These are phyloP conservation scores for Lactifluus piperatus DNA, from an alignment of 768 basidiomycete species.

Conservation along the genomic window DNA sequence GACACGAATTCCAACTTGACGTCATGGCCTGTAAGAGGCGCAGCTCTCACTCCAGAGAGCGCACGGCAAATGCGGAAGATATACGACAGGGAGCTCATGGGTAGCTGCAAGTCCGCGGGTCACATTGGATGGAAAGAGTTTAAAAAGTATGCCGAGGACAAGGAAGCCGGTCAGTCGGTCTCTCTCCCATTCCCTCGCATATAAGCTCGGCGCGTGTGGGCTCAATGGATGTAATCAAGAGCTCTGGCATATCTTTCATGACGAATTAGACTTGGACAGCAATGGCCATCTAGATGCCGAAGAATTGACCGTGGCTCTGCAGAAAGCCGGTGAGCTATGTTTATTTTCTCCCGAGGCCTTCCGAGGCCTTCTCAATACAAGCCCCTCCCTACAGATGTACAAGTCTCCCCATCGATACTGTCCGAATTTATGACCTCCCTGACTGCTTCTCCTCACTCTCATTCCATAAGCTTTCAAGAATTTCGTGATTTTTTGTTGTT, in stretches of 20 bases:
- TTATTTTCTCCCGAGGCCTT: neutral
- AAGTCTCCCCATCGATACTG: slow-evolving; percentile 57
- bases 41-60: slow-evolving; percentile 11
- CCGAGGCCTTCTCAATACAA: neutral
- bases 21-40: slow-evolving; percentile 19
- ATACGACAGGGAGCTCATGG: slow-evolving; percentile 25
- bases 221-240: slow-evolving; percentile 36
- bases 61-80: slow-evolving; percentile 18
- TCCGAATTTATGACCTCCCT: slow-evolving; percentile 75
- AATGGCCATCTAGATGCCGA: slow-evolving; percentile 71
- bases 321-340: slow-evolving; percentile 54
- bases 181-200: neutral
- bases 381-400: slow-evolving; percentile 47
- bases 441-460: slow-evolving; percentile 60
- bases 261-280: slow-evolving; percentile 83
- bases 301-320: slow-evolving; percentile 54
- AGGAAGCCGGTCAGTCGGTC: slow-evolving; percentile 59
- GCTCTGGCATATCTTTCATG: slow-evolving; percentile 85
- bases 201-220: slow-evolving; percentile 17
- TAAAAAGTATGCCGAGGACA: slow-evolving; percentile 63
- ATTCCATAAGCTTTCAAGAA: slow-evolving; percentile 68
- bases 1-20: slow-evolving; percentile 20
- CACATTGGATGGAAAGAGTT: slow-evolving; percentile 66
- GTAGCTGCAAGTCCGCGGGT: slow-evolving; percentile 30
- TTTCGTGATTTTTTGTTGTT: slow-evolving; percentile 88